Evolutionary conservation across 768 basidiomycete species (phyloP).

Genomic region (Sutorius australiensis): DNA sequence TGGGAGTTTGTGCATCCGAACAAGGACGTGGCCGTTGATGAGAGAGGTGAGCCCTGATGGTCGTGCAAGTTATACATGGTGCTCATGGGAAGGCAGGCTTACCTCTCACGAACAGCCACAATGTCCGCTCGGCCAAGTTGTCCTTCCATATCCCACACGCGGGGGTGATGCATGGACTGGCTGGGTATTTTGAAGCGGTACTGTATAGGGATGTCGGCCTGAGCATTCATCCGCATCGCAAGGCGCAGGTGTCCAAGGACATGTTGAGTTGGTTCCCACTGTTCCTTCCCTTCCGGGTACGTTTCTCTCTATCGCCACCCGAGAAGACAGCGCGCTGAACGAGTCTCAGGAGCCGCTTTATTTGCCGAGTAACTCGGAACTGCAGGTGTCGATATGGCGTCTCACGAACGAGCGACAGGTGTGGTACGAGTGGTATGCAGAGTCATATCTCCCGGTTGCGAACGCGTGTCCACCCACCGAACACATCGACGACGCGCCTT

Average conservation of each 20-base stretch:
- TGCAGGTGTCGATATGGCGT: slow-evolving; percentile 93
- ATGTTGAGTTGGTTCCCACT: slow-evolving; percentile 99
- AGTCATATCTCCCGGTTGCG: slow-evolving; percentile 77
- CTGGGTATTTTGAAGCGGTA: slow-evolving; percentile 95
- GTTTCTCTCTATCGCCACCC: slow-evolving; percentile 20
- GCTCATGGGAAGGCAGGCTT: slow-evolving; percentile 50
- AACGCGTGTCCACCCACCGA: slow-evolving; percentile 26
- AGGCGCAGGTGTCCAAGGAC: slow-evolving; percentile 82
- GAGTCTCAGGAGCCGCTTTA: slow-evolving; percentile 80
- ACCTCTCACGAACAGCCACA: slow-evolving; percentile 94
- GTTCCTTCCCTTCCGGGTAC: slow-evolving; percentile 89
- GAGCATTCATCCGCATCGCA: slow-evolving; percentile 90
- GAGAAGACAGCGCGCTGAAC: background rate
- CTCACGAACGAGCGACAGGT: slow-evolving; percentile 84
- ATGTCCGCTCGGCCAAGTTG: slow-evolving; percentile 80
- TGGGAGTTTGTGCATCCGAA: slow-evolving; percentile 98
- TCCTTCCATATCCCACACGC: slow-evolving; percentile 94
- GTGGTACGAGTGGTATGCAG: slow-evolving; percentile 99
- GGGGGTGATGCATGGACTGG: slow-evolving; percentile 88
- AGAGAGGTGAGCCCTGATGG: slow-evolving; percentile 47
- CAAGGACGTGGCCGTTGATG: slow-evolving; percentile 70
- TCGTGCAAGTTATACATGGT: background rate
- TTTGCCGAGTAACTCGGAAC: slow-evolving; percentile 85
- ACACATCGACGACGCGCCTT: slow-evolving; percentile 12
- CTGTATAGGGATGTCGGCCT: slow-evolving; percentile 87